Evolutionary conservation across 495 filamentous ascomycete genomes (phyloP).

Genomic region (Rostrohypoxylon terebratum): DNA sequence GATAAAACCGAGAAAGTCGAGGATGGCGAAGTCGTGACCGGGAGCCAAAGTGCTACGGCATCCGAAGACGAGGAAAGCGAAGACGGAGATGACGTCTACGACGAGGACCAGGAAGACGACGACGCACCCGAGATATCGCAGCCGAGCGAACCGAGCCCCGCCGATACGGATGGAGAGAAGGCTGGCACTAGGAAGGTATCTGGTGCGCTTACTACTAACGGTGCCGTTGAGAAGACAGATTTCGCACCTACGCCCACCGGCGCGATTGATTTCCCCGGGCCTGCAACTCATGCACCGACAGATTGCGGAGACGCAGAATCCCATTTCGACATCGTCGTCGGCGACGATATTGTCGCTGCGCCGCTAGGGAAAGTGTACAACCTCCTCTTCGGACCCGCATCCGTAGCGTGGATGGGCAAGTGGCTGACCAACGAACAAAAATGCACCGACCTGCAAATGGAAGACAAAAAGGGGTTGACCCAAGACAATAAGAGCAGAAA

Average conservation of each 20-base stretch:
- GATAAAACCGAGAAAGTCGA: constrained; percentile 92
- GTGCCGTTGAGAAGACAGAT: constrained; percentile 64
- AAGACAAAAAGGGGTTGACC: constrained; percentile 81
- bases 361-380: constrained; percentile 94
- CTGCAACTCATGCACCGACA: constrained; percentile 83
- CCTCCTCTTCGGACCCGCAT: constrained; percentile 84
- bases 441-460: constrained; percentile 84
- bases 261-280: constrained; percentile 82
- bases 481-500: constrained; percentile 77
- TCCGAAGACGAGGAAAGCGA: constrained; percentile 75
- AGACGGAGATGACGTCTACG: constrained; percentile 75
- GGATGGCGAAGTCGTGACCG: constrained; percentile 49
- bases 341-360: constrained; percentile 86
- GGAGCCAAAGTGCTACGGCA: constrained; percentile 60
- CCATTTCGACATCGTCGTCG: constrained; percentile 86
- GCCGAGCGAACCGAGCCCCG: constrained; percentile 67
- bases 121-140: constrained; percentile 70
- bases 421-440: constrained; percentile 91
- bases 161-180: constrained; percentile 72
- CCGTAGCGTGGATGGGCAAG: constrained; percentile 81
- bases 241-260: constrained; percentile 60
- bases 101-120: constrained; percentile 79
- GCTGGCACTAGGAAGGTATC: constrained; percentile 74
- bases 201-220: constrained; percentile 62
- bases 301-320: constrained; percentile 79